Conservation (phyloP, 176 grass and related monocot species). For the Canna indica region DNA sequence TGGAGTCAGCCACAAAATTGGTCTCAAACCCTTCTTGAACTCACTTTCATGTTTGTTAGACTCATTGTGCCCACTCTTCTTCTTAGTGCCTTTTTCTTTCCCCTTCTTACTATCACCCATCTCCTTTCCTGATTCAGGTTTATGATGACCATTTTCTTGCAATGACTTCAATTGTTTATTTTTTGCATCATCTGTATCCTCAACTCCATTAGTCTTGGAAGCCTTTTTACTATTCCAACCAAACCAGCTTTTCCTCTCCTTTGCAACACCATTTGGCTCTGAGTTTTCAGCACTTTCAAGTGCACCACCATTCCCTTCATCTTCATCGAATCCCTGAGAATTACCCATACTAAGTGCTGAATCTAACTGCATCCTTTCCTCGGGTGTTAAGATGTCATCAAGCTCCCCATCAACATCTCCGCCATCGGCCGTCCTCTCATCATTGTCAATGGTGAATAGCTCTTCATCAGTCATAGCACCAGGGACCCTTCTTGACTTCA, state of each 20-base stretch:
- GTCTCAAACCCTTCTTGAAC: slow-evolving; percentile 84
- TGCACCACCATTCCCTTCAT: slow-evolving; percentile 37
- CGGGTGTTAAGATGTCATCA: slow-evolving; percentile 67
- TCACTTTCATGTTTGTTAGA: slow-evolving; percentile 66
- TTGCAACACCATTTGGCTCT: slow-evolving; percentile 30
- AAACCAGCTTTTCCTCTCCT: slow-evolving; percentile 93
- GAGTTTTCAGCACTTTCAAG: slow-evolving; percentile 33
- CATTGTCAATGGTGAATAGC: slow-evolving; percentile 59
- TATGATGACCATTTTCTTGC: slow-evolving; percentile 3
- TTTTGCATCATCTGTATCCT: slow-evolving; percentile 25
- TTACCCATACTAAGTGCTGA: slow-evolving; percentile 60
- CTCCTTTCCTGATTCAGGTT: slow-evolving; percentile 34
- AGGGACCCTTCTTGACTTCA: slow-evolving; percentile 83
- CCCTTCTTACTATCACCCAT: slow-evolving; percentile 40
- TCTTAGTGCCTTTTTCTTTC: slow-evolving; percentile 83
- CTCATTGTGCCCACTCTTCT: slow-evolving; percentile 42
- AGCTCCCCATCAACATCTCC: slow-evolving; percentile 29
- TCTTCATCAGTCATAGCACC: slow-evolving; percentile 96
- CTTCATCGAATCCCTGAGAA: slow-evolving; percentile 42
- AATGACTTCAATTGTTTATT: slow-evolving; percentile 29
- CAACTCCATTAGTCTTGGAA: slow-evolving; percentile 29
- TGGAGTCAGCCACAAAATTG: slow-evolving; percentile 80
- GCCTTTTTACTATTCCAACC: slow-evolving; percentile 67
- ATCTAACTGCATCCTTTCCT: slow-evolving; percentile 91
- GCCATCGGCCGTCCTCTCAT: slow-evolving; percentile 42